Evolutionary conservation across 441 rosid genomes (phyloP), one percentile per base, ranked within the genome.

Genomic region (Pelargonium cotyledonis): DNA sequence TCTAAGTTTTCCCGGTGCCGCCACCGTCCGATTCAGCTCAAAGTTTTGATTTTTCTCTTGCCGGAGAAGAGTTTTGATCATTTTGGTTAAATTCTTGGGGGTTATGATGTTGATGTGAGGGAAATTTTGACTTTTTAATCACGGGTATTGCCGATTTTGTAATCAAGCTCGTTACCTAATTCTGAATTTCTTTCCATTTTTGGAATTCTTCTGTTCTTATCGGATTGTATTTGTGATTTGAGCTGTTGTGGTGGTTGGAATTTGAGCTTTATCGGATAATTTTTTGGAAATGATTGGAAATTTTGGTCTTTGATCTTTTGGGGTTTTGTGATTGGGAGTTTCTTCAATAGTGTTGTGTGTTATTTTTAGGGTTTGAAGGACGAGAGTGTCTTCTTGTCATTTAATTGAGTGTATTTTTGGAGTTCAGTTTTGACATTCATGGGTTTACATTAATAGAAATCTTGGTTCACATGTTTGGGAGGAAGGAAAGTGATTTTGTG

Each of bases 391-490:
- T 47, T 47, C n/a, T 47, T 10, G 15, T 47, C 14, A 5, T 11
- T 47, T 10, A 10, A n/a, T 47, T 47, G 55, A 12, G 55, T 47
- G 49, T 44, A 44, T 44, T 44, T 47, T 47, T 47, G 55, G 55
- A 47, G 55, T 10, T 4, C 55, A 47, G 14, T 47, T 47, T 47
- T 47, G 55, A n/a, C 9, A 47, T 47, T 47, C 55, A 47, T 47
- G n/a, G 55, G 55, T 47, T 47, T 47, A 16, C 14, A 12, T 12
- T 47, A 47, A 11, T 47, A 9, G 55, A 47, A 47, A 47, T 47
- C 55, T 47, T 47, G 55, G 55, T 47, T 47, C n/a, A 47, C 55
- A 47, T 47, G 55, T 47, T 47, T 47, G 55, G 55, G 55, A 47
- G 55, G 55, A 47, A 47, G 55, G 55, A 11, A 47, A 11, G 55